Percentiles rank a stretch among this genome's conserved stretches.
Evolutionary conservation across 176 grass and related monocot genomes (phyloP).

Genomic region (Eremochloa ophiuroides): DNA sequence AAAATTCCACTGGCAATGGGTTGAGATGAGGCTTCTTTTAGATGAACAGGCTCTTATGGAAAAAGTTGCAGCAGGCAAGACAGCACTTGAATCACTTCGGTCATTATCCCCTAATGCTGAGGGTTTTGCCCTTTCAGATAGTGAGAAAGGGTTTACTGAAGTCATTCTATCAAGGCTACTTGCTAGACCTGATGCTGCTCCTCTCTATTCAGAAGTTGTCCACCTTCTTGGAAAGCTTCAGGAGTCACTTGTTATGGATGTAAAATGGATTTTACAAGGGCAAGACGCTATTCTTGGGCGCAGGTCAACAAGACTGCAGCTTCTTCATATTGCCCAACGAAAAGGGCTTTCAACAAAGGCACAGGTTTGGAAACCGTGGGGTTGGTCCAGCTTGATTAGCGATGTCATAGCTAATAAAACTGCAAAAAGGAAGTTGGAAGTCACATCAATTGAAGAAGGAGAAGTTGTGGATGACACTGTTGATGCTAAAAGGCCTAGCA

Average conservation of each 20-base stretch:
- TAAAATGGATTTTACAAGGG: slow-evolving; percentile 97
- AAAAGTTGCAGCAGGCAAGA: slow-evolving; percentile 65
- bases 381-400: slow-evolving; percentile 60
- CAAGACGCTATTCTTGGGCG: slow-evolving; percentile 81
- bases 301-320: slow-evolving; percentile 94
- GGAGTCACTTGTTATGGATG: slow-evolving; percentile 85
- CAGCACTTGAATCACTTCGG: slow-evolving; percentile 78
- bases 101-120: slow-evolving; percentile 75
- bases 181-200: slow-evolving; percentile 86
- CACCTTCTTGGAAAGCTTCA: slow-evolving; percentile 92
- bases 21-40: slow-evolving; percentile 95
- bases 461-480: slow-evolving; percentile 83
- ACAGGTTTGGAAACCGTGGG: slow-evolving; percentile 98
- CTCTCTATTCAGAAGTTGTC: slow-evolving; percentile 93
- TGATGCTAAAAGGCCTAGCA: slow-evolving; percentile 75
- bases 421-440: slow-evolving; percentile 82
- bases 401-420: slow-evolving; percentile 53
- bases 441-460: slow-evolving; percentile 83
- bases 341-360: slow-evolving; percentile 63
- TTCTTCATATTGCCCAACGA: slow-evolving; percentile 70
- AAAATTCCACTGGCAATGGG: slow-evolving; percentile 99
- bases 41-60: slow-evolving; percentile 94
- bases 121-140: slow-evolving; percentile 72
- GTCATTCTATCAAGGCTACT: slow-evolving; percentile 90
- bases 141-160: slow-evolving; percentile 97